A percentile compares a stretch with the other conserved stretches of the same genome.
Conservation (phyloP, 768 basidiomycete genomes). For the Panus rudis region DNA sequence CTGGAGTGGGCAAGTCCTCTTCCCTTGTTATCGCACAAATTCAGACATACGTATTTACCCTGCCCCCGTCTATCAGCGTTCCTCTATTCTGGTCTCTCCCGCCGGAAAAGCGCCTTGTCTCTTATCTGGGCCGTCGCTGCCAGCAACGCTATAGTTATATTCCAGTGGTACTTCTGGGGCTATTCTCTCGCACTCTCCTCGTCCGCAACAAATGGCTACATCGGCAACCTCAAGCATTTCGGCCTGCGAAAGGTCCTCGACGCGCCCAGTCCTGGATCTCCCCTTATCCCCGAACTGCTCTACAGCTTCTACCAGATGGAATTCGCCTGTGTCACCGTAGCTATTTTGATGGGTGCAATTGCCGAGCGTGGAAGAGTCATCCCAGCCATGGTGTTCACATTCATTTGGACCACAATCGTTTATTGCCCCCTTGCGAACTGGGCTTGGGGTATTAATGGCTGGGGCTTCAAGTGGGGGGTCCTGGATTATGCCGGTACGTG, state of each 20-base stretch:
- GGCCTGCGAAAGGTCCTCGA: constrained; percentile 67
- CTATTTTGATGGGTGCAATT: constrained; percentile 69
- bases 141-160: constrained; percentile 67
- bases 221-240: constrained; percentile 76
- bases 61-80: constrained; percentile 38
- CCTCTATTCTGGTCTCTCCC: constrained; percentile 65
- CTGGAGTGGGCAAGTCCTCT: constrained; percentile 50
- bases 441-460: constrained; percentile 77
- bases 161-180: constrained; percentile 81
- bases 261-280: constrained; percentile 70
- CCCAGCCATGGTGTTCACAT: constrained; percentile 75
- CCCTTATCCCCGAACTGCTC: constrained; percentile 73
- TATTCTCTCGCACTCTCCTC: constrained; percentile 83
- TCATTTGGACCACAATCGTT: constrained; percentile 81
- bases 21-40: background rate
- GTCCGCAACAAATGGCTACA: constrained; percentile 65
- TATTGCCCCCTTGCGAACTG: constrained; percentile 86
- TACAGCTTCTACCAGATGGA: constrained; percentile 88
- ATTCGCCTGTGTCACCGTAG: constrained; percentile 77
- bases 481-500: constrained; percentile 77
- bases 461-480: constrained; percentile 81
- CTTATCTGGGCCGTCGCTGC: constrained; percentile 73
- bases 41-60: background rate
- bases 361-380: constrained; percentile 84
- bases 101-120: constrained; percentile 64